Evolutionary conservation across 257 asterid genomes (phyloP).

Genomic region (Fraxinus americana): DNA sequence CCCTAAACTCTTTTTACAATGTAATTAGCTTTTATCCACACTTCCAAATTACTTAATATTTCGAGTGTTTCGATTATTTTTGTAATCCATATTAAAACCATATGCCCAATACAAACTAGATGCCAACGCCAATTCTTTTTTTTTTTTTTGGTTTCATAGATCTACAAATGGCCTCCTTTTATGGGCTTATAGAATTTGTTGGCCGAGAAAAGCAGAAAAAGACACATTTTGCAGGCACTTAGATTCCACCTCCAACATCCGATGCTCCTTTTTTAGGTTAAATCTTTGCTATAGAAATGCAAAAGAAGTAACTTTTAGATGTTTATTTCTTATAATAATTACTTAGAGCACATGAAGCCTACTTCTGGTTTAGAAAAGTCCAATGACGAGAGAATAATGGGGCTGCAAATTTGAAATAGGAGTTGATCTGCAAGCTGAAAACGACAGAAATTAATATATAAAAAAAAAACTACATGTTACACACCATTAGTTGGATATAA

Average conservation of each 20-base stretch:
- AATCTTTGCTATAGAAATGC: background rate
- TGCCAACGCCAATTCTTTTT: background rate
- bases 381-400: background rate
- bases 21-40: too few relatives aligned
- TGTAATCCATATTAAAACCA: background rate
- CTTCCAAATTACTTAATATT: too few relatives aligned
- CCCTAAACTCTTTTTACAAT: too few relatives aligned
- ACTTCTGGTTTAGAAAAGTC: slow-evolving; percentile 10
- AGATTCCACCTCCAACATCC: background rate
- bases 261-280: background rate
- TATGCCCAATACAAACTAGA: background rate
- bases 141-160: too few relatives aligned
- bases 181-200: background rate
- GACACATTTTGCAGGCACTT: background rate
- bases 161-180: background rate
- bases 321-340: background rate
- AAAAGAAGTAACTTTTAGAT: slow-evolving; percentile 2
- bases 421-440: background rate
- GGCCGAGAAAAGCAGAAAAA: background rate
- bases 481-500: slow-evolving; percentile 29
- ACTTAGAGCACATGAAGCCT: slow-evolving; percentile 36
- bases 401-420: slow-evolving; percentile 5
- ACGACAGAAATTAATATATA: too few relatives aligned
- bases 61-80: too few relatives aligned
- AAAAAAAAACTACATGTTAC: slow-evolving; percentile 40